These are phyloP conservation scores for Ophiostoma triangulosporum DNA, from an alignment of 2,329 filamentous ascomycete genomes.

Conservation along the genomic window DNA sequence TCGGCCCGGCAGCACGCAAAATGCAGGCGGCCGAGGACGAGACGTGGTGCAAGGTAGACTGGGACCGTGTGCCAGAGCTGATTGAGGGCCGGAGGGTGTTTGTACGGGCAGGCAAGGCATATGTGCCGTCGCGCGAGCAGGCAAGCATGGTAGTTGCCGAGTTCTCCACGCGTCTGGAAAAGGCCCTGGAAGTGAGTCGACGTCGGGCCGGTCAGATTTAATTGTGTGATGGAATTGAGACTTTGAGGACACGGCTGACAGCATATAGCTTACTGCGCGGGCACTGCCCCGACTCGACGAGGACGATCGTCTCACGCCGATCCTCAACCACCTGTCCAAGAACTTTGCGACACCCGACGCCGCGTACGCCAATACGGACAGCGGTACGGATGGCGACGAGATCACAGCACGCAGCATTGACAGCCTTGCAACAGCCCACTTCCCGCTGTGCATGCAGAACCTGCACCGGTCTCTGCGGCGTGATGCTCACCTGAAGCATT, in stretches of 20 bases:
- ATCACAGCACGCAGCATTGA: constrained; percentile 74
- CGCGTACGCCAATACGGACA: constrained; percentile 51
- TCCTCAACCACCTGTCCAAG: constrained; percentile 69
- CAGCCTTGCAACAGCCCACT: constrained; percentile 61
- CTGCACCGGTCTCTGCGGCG: constrained; percentile 75
- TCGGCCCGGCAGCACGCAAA: constrained; percentile 23
- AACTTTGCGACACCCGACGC: constrained; percentile 90
- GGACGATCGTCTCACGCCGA: constrained; percentile 71
- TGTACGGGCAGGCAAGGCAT: constrained; percentile 70
- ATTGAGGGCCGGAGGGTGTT: constrained; percentile 70
- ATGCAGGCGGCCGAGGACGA: constrained; percentile 52
- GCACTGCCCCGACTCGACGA: constrained; percentile 87
- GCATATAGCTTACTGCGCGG: constrained; percentile 62
- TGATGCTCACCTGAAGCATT: constrained; percentile 87
- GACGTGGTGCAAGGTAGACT: constrained; percentile 92
- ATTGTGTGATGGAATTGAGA: no score
- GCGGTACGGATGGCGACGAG: constrained; percentile 53
- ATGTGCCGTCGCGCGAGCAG: constrained; percentile 78
- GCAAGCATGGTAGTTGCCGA: constrained; percentile 79
- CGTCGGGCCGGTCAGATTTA: not conserved
- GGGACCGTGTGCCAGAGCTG: constrained; percentile 82
- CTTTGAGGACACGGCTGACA: not conserved
- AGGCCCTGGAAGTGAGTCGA: constrained; percentile 58
- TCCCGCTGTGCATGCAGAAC: constrained; percentile 89
- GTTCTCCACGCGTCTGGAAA: constrained; percentile 67